These are phyloP conservation scores for Phytopythium mirpurense DNA, from an alignment of 352 stramenopile species.

Conservation along the genomic window DNA sequence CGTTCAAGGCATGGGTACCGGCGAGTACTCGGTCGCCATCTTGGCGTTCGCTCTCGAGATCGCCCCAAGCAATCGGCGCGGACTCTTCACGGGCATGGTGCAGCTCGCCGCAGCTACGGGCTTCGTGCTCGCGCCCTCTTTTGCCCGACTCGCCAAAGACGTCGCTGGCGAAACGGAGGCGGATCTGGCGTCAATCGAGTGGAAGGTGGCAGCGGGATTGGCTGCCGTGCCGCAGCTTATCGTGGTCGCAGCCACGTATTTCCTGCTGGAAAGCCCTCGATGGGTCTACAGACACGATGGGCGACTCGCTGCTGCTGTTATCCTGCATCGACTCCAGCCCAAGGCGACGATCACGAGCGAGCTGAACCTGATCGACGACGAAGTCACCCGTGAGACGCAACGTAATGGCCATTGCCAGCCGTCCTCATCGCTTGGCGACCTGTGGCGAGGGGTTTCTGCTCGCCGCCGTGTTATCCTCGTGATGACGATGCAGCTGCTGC, in stretches of 20 bases:
- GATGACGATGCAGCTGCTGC: slow-evolving; percentile 31
- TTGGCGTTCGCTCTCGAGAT: slow-evolving; percentile 40
- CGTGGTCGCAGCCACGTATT: slow-evolving; percentile 40
- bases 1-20: slow-evolving; percentile 34
- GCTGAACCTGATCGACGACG: slow-evolving; percentile 19
- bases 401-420: slow-evolving; percentile 5
- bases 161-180: not conserved
- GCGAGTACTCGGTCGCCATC: slow-evolving; percentile 42
- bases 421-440: slow-evolving; percentile 19
- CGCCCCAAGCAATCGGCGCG: slow-evolving; percentile 32
- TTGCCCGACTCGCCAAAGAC: not conserved
- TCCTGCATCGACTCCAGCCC: slow-evolving; percentile 24
- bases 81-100: slow-evolving; percentile 34
- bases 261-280: slow-evolving; percentile 40
- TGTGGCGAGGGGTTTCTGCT: slow-evolving; percentile 16
- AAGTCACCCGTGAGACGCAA: slow-evolving; percentile 12
- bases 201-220: slow-evolving; percentile 27
- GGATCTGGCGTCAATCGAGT: slow-evolving; percentile 15
- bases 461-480: slow-evolving; percentile 25
- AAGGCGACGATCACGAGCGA: slow-evolving; percentile 24
- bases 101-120: slow-evolving; percentile 38
- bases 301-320: slow-evolving; percentile 15
- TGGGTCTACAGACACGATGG: slow-evolving; percentile 46
- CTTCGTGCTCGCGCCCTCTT: slow-evolving; percentile 19
- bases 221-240: slow-evolving; percentile 26